Percentiles rank a stretch among this genome's conserved stretches.
Conservation (phyloP, 2,329 filamentous ascomycete species). For the Penicillium concentricum region DNA sequence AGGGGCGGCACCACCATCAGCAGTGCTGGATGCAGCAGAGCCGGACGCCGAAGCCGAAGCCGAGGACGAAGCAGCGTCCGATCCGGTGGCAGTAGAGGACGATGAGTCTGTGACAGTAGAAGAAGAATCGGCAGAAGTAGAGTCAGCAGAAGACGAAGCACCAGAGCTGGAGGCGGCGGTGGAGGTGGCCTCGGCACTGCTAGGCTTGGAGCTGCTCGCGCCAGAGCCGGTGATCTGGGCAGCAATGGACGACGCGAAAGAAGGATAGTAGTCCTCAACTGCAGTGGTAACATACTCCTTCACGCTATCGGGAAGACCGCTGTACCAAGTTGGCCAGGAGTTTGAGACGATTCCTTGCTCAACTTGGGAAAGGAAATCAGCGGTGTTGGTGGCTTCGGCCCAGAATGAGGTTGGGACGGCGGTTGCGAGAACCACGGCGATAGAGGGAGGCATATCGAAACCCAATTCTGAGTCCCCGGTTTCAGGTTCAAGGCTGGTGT, state of each 20-base stretch:
- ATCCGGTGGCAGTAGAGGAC: conserved; percentile 1
- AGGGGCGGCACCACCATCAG: conserved; percentile 15
- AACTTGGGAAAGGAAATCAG: conserved; percentile 8
- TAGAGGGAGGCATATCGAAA: conserved; percentile 2
- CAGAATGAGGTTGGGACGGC: conserved; percentile 12
- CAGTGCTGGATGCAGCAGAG: conserved; percentile 8
- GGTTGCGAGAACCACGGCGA: conserved; percentile 9
- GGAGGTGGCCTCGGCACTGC: not conserved
- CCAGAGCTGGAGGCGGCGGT: not conserved
- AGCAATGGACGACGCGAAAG: not conserved
- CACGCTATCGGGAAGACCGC: conserved; percentile 14
- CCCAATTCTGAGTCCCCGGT: not conserved
- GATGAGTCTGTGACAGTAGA: conserved; percentile 1
- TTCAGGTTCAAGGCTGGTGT: not conserved
- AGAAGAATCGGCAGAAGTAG: not conserved
- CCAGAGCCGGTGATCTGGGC: not conserved
- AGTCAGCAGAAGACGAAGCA: not conserved
- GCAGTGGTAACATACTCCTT: conserved; percentile 15
- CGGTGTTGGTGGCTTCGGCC: conserved; percentile 8
- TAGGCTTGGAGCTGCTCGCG: not conserved
- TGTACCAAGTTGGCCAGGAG: conserved; percentile 19
- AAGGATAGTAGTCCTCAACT: conserved; percentile 5
- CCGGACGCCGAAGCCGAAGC: conserved; percentile 4
- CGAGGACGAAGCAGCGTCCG: conserved; percentile 2
- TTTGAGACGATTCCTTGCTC: conserved; percentile 10